Conservation (phyloP, 1,284 basidiomycete genomes). For the Ustilago sp. region DNA sequence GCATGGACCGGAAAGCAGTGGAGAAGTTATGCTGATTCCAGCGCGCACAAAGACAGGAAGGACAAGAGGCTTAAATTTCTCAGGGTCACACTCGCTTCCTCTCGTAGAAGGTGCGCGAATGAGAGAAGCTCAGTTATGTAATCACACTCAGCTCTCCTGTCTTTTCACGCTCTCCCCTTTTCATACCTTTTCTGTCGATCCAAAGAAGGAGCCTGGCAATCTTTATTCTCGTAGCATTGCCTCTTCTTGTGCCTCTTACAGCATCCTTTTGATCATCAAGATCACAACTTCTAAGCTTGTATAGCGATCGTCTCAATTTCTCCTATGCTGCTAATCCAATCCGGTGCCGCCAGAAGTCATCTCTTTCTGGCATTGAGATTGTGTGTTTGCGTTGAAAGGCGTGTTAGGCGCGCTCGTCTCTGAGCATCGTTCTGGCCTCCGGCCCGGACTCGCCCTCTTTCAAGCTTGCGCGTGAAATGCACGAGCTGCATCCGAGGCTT, state of each 20-base stretch:
- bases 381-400: background rate
- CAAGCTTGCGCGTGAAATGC: constrained; percentile 45
- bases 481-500: constrained; percentile 4
- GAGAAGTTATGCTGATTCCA: constrained; percentile 2
- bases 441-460: background rate
- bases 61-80: background rate
- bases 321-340: background rate
- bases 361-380: background rate
- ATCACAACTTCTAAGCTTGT: background rate
- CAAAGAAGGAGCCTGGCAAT: constrained; percentile 9
- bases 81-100: background rate
- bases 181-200: constrained; percentile 7
- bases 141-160: constrained; percentile 19
- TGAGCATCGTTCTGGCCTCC: background rate
- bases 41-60: background rate
- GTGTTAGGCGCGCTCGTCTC: background rate
- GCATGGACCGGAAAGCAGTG: constrained; percentile 3
- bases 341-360: background rate
- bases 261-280: background rate
- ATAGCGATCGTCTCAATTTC: background rate
- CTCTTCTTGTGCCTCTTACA: background rate
- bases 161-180: constrained; percentile 10
- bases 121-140: constrained; percentile 24
- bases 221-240: background rate
- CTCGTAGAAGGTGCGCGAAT: constrained; percentile 18